Base-by-base conservation (phyloP, 768 basidiomycete species). In the Trametes villosa region DNA sequence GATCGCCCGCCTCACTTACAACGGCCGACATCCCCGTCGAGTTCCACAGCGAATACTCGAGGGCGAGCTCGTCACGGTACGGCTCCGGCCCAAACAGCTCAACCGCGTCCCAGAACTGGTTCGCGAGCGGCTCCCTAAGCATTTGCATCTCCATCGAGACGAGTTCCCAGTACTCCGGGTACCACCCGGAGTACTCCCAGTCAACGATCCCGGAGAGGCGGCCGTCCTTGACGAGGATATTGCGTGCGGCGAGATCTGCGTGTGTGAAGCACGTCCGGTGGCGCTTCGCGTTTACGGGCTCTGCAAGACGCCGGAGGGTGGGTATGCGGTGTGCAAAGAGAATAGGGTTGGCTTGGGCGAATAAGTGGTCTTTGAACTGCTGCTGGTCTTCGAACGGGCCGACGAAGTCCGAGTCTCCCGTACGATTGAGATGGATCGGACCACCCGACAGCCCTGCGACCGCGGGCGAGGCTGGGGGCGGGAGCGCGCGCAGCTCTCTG, bases 121-220 rank as follows among this genome's bases (percentile, higher is more conserved):
- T 40, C 27, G 24, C 11, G 9, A 57, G 15, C 38, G 33, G 29
- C 30, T 33, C 8, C 2, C n/a, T 33, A 9, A 7, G 33, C 57
- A 57, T 49, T 9, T 57, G 48, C 9, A 31, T 27, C 38, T 57
- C 57, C 24, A 57, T 57, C 58, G 31, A 55, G 18, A 55, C 57
- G 47, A 53, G 53, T 47, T 72, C 69, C 69, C 66, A 72, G 53
- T 71, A 66, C 36, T 66, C 67, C 4, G 71, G 71, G 34, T 63
- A 61, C 71, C 71, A 71, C 4, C 67, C 70, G 13, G 68, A 59
- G 38, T 26, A 40, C 47, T 70, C 69, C 69, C 71, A 72, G 50
- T 72, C 71, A 36, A 72, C 49, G 29, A 72, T 57, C 0, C 60
- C 69, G 0, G 50, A 40, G 18, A 71, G 46, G 3, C 36, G 41